phyloP scores from a whole-genome alignment of 176 grass and related monocot genomes.

The Echinochloa phyllopogon region DNA sequence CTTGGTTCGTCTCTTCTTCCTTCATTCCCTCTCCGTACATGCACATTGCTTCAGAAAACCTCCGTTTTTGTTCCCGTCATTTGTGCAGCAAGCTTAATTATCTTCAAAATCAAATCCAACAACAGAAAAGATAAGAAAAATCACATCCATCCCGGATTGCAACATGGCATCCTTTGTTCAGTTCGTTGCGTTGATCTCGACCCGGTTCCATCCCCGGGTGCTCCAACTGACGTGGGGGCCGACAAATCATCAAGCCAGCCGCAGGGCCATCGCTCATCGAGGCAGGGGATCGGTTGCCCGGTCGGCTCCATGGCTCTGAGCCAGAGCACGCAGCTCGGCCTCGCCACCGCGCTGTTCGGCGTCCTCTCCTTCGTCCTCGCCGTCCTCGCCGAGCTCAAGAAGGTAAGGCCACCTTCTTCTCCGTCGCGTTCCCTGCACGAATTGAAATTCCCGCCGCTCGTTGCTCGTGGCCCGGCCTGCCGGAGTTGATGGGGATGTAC shows the following conservation, averaged over 20 bases:
- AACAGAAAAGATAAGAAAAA: background rate
- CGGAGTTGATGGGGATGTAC: background rate
- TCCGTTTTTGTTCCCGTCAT: background rate
- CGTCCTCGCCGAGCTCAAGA: slow-evolving; percentile 60
- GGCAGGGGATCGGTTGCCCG: background rate
- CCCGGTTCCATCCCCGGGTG: background rate
- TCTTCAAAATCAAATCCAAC: background rate
- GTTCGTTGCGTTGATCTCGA: background rate
- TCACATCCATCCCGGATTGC: background rate
- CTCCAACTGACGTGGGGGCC: background rate
- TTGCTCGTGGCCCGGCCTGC: background rate
- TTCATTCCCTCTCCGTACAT: background rate
- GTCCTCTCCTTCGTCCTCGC: slow-evolving; percentile 60
- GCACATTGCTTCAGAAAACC: background rate
- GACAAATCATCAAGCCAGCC: background rate
- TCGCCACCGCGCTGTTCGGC: slow-evolving; percentile 39
- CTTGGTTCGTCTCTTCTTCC: slow-evolving; percentile 12
- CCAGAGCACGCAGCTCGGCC: slow-evolving; percentile 33
- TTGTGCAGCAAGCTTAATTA: background rate
- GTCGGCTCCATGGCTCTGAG: slow-evolving; percentile 44
- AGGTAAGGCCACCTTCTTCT: slow-evolving; percentile 37
- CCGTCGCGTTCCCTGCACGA: background rate
- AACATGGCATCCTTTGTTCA: background rate
- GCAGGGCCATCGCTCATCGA: background rate
- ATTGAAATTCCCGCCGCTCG: no score